Conservation (phyloP, 164 flowering plant genomes). For the Annona cherimola region DNA sequence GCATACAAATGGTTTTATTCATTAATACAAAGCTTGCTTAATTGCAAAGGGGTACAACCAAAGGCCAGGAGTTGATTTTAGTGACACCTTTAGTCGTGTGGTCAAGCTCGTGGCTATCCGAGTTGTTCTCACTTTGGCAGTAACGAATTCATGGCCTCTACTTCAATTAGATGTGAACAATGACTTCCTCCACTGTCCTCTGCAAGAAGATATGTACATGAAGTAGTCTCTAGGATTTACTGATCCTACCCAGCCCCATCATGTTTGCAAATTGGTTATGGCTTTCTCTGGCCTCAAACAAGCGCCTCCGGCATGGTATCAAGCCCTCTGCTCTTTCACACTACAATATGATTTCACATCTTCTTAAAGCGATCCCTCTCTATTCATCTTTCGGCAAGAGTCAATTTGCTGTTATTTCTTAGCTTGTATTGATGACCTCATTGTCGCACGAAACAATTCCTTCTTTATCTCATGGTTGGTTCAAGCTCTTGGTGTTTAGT, state of each 20-base stretch:
- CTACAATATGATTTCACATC: not conserved
- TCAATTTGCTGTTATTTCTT: not conserved
- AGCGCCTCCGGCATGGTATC: not conserved
- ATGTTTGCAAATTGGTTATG: constrained; percentile 1
- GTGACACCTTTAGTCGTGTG: not conserved
- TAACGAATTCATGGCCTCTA: not conserved
- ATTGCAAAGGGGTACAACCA: constrained; percentile 1
- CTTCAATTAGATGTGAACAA: constrained; percentile 1
- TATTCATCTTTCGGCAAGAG: not conserved
- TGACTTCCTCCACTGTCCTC: not conserved
- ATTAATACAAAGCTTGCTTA: not conserved
- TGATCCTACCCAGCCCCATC: not conserved
- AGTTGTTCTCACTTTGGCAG: not conserved
- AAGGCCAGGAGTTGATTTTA: not conserved
- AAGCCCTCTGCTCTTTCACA: not conserved
- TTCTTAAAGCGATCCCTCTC: not conserved
- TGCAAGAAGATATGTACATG: not conserved
- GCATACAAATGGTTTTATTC: constrained; percentile 1
- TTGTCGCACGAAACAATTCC: not conserved
- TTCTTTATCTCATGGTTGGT: too few species aligned
- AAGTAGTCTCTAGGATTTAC: not conserved
- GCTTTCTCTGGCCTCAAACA: constrained; percentile 6
- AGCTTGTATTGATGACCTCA: not conserved
- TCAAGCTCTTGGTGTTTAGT: not conserved
- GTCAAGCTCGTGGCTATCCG: not conserved